Evolutionary conservation across 2,329 filamentous ascomycete genomes (phyloP), one percentile per base, ranked within the genome.

Genomic region (Intubia oerlemansii): DNA sequence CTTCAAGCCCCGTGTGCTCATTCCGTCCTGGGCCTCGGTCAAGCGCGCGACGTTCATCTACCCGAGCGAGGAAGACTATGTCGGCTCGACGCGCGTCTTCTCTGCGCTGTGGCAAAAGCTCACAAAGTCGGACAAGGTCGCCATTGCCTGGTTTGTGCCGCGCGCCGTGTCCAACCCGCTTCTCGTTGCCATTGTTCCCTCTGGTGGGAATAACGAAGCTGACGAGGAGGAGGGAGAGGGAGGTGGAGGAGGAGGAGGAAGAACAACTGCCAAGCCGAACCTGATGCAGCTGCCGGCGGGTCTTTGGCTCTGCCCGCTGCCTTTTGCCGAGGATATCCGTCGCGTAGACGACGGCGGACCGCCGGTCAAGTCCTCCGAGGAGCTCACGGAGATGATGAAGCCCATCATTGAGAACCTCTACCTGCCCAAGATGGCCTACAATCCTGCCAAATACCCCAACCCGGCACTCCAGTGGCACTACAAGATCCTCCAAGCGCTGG

Each of bases 381-480:
- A 66, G 5, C 56, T 95, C 7, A 74, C 75, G 10, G 79, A 90
- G 41, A 60, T 66, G 21, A 93, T 93, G 84, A 66, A 79, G 27
- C 62, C 62, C 5, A 66, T 93, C 4, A 57, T 93, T 3, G 75
- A 88, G 44, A 81, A 91, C 39, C 56, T 93, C 1, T 81, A 92
- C 45, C 65, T 98, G 7, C 88, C 88, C 0, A 84, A 79, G 42
- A 82, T 66, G 5, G 59, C 66, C 18, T 98, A 90, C 44, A 76
- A 91, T 39, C 84, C 85, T 1, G 56, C 59, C 2, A 88, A 76
- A 43, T 95, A 93, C 42, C 80, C 88, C 0, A 98, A 98, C 36
- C 82, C 84, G 8, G 66, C 78, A 7, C 58, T 98, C 15, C 88
- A 98, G 51, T 98, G 85, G 84, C 88, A 95, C 53, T 98, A 95